Evolutionary conservation across 805 yeast species (phyloP), one percentile per base, ranked within the genome.

Genomic region (Candida loeiensis): DNA sequence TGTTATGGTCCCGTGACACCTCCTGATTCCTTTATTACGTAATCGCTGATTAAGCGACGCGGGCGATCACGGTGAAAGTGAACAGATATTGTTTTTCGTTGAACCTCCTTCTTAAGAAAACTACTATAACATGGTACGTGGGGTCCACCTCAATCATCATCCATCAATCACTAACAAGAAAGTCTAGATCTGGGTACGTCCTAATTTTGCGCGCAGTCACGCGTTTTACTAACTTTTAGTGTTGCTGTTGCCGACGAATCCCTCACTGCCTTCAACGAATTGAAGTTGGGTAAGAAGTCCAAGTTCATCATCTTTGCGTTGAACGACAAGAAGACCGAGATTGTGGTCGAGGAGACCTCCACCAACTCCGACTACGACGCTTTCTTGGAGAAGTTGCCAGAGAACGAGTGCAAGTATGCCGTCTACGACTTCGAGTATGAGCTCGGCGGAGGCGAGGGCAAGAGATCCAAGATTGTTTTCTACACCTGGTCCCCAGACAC

Each of bases 401-500:
- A 93, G 73, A 79, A 85, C 63, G 96, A 91, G 62, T 88, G 97
- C 71, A 81, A 90, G 66, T 93, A 93, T 66, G 99, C 98, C 45
- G 81, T 93, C 42, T 93, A 88, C 71, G 98, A 91, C 71, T 91
- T 93, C 57, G 97, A 91, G 73, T 93, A 90, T 69, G 95, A 89
- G 67, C 72, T 87, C 45, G 79, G 84, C 51, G 80, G 78, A 38
- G 90, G 88, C 55, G 98, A 91, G 69, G 99, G 99, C 64, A 89
- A 88, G 77, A 85, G 95, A 76, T 78, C 82, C 50, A 81, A 79
- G 64, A 75, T 80, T 48, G 73, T 79, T 32, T 80, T 72, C 68
- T 71, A 61, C 74, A 85, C 93, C 52, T 93, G 99, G 99, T 82
- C 97, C 47, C 99, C 99, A 58, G 99, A 93, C 64, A 87, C 95